Percentiles rank a stretch among this genome's conserved stretches.
Evolutionary conservation across 2,329 filamentous ascomycete genomes (phyloP).

Genomic region (Aspergillus calidoustus): DNA sequence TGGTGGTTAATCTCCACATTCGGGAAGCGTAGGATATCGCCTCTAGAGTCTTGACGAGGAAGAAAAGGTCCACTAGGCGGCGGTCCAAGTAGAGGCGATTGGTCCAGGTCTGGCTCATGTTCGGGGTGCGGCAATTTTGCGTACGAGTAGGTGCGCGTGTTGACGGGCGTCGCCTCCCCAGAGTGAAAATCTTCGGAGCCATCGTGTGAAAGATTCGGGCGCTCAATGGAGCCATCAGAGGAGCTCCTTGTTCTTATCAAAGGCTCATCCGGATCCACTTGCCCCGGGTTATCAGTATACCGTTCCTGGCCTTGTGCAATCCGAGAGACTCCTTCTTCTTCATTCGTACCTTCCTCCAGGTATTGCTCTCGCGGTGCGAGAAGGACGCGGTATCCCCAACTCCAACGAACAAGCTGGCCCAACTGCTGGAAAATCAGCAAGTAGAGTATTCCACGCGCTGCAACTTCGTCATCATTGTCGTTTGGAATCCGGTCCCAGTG

Average conservation of each 20-base stretch:
- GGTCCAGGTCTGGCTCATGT: slow-evolving; percentile 25
- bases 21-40: slow-evolving; percentile 65
- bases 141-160: slow-evolving; percentile 38
- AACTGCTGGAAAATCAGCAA: slow-evolving; percentile 97
- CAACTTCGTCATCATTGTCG: slow-evolving; percentile 95
- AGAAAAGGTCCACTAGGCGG: slow-evolving; percentile 43
- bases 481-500: slow-evolving; percentile 92
- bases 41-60: slow-evolving; percentile 46
- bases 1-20: slow-evolving; percentile 38
- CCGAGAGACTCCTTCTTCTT: slow-evolving; percentile 36
- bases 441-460: slow-evolving; percentile 90
- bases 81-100: slow-evolving; percentile 32
- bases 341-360: slow-evolving; percentile 46
- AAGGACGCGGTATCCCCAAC: slow-evolving; percentile 94
- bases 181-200: slow-evolving; percentile 37
- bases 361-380: slow-evolving; percentile 76
- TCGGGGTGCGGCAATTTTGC: slow-evolving; percentile 36
- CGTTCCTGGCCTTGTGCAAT: slow-evolving; percentile 46
- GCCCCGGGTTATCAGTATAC: slow-evolving; percentile 47
- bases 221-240: slow-evolving; percentile 30
- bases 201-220: slow-evolving; percentile 18
- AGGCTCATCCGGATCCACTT: slow-evolving; percentile 43
- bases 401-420: slow-evolving; percentile 94
- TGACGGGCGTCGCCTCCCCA: slow-evolving; percentile 47
- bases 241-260: slow-evolving; percentile 37